Conservation (phyloP, 1,284 basidiomycete genomes). For the Sanghuangporus baumii region DNA sequence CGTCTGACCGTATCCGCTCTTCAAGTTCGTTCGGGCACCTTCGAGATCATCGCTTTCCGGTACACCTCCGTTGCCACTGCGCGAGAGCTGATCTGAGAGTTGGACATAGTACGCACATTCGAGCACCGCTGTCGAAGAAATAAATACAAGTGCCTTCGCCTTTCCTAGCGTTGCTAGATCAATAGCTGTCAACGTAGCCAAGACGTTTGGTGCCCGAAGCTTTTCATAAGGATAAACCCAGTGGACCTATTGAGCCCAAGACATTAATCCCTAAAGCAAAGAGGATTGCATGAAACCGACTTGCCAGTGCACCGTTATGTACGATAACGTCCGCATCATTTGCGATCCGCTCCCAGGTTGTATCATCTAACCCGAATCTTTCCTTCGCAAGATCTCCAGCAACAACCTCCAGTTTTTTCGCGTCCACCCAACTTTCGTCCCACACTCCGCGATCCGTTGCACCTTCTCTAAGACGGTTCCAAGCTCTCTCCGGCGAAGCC, state of each 20-base stretch:
- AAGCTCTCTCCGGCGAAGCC: conserved; percentile 54
- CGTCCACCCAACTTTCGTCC: conserved; percentile 81
- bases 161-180: conserved; percentile 67
- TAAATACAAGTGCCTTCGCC: conserved; percentile 84
- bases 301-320: conserved; percentile 94
- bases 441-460: conserved; percentile 88
- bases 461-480: conserved; percentile 70
- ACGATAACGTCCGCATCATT: conserved; percentile 80
- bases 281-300: conserved; percentile 25
- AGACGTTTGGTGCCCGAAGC: conserved; percentile 87
- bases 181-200: conserved; percentile 82
- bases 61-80: conserved; percentile 56
- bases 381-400: conserved; percentile 83
- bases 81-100: conserved; percentile 69
- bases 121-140: conserved; percentile 92
- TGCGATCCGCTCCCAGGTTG: conserved; percentile 66
- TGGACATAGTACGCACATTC: conserved; percentile 90
- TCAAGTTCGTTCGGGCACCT: conserved; percentile 71
- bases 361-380: conserved; percentile 68
- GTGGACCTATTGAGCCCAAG: conserved; percentile 61
- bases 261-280: background rate
- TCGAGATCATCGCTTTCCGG: conserved; percentile 91
- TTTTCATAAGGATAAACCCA: conserved; percentile 99
- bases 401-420: conserved; percentile 75
- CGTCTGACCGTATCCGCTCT: conserved; percentile 93